Base-by-base conservation (phyloP, 1,139 yeast species). In the Pichia sp. region DNA sequence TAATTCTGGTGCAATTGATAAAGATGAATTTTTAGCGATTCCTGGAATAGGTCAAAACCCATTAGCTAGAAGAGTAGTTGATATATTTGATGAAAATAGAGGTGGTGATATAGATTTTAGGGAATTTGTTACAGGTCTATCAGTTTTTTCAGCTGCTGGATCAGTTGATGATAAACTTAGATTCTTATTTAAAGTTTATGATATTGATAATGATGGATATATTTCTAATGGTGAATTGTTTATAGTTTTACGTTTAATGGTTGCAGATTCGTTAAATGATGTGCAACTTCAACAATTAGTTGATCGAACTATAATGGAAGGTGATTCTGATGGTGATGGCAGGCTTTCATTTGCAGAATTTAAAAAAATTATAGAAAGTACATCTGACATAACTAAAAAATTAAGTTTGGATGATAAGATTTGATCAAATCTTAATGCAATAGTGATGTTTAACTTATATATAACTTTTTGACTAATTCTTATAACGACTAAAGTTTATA, bases 11-110 rank as follows among this genome's bases (percentile, higher is more conserved):
- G 80, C 95, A 18, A 84, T 93, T 35, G 97, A 91, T 48, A 83
- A 83, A 52, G 79, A 77, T 38, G 98, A 93, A 63, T 91, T 93
- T 56, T 69, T 89, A 55, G 77, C 89, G 3, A 89, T 93, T 37
- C 98, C 98, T 0, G 96, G 96, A 0, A 86, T 93, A 22, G 77
- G 88, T 7, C 73, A 82, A 31, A 93, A 93, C 56, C 98, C 98
- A 2, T 68, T 93, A 42, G 96, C 96, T 0, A 68, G 79, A 12
- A 70, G 99, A 46, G 75, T 93, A 47, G 84, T 93, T 74, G 96
- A 91, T 52, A 91, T 93, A 14, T 89, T 93, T 60, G 99, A 93
- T 59, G 82, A 78, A 46, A 96, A 93, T 57, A 88, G 88, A 8
- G 84, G 88, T 52, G 98, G 98, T 1, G 84, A 83, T 47, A 86